Base-by-base conservation (phyloP, 257 asterid species). In the Fraxinus excelsior region DNA sequence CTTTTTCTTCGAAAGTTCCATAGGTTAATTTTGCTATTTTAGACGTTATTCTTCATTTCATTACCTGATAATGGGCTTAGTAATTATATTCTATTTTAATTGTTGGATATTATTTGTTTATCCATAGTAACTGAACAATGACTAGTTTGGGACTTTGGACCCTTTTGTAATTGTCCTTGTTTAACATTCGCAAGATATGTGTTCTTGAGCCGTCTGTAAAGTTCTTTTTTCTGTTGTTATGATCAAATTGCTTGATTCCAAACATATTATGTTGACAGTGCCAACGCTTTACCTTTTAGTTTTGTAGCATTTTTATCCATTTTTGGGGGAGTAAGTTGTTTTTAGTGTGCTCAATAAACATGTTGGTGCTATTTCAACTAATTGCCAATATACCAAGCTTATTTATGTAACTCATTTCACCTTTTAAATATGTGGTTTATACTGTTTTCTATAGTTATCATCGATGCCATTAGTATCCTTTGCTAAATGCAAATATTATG, bases 361-460 rank as follows among this genome's bases (percentile, higher is more conserved):
- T 51, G 1, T 26, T 1, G 1, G 1, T 26, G 28, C 0, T 1
- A 1, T 26, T 0, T 0, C 0, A 26, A 1, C 0, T 26, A 26
- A 26, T 26, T 26, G 28, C 76, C 81, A 77, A 78, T 70, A 77
- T 82, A 77, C 70, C 74, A 70, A 77, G 79, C 85, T 75, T 73
- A 62, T 70, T 70, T 60, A 25, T 11, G 51, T 42, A 12, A 42
- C 51, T 11, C 51, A 18, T 53, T 12, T 40, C 64, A 80, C 56
- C 31, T 68, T 38, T 37, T 60, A 25, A 64, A 40, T 42, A 42
- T 31, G 44, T 26, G 42, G 19, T 73, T 51, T 38, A 1, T 19
- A 34, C 7, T n/a, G 16, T 58, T 29, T 49, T 2, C 10, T 13
- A 29, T 38, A 46, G 2, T 53, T 67, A 56, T 74, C 31, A 12